phyloP scores from a whole-genome alignment of 2,329 filamentous ascomycete species.

The Hymenoscyphus linearis region DNA sequence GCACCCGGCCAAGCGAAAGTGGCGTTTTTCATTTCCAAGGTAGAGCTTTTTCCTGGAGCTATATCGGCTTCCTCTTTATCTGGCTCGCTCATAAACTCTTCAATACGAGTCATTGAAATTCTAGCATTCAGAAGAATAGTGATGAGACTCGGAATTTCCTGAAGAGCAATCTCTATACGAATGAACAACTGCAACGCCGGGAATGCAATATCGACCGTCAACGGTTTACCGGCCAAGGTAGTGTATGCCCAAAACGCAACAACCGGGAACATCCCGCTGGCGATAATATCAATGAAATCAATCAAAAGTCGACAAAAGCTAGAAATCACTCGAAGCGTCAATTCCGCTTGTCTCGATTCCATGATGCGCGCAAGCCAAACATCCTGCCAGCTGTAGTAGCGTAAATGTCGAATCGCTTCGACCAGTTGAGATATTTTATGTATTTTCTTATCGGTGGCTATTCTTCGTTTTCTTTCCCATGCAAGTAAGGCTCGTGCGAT shows the following conservation, averaged over 20 bases:
- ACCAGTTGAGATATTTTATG: conserved; percentile 83
- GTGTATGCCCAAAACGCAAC: conserved; percentile 80
- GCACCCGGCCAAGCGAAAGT: conserved; percentile 78
- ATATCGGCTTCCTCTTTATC: conserved; percentile 57
- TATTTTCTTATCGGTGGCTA: conserved; percentile 70
- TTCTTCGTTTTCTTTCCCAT: conserved; percentile 66
- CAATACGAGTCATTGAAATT: conserved; percentile 77
- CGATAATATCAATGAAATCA: conserved; percentile 62
- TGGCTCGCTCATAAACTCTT: conserved; percentile 81
- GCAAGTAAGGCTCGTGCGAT: conserved; percentile 62
- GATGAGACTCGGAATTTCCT: conserved; percentile 69
- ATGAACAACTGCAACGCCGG: conserved; percentile 77
- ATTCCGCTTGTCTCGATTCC: conserved; percentile 60
- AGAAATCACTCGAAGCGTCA: conserved; percentile 59
- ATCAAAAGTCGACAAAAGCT: conserved; percentile 60
- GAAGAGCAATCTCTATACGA: conserved; percentile 67
- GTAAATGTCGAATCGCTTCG: conserved; percentile 42
- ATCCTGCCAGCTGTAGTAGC: conserved; percentile 65
- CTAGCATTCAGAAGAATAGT: conserved; percentile 74
- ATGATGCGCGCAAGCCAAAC: conserved; percentile 68
- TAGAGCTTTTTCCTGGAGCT: conserved; percentile 10
- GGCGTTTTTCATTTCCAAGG: conserved; percentile 53
- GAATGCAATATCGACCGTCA: conserved; percentile 80
- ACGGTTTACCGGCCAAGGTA: conserved; percentile 56
- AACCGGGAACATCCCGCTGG: conserved; percentile 71